Conservation (phyloP, 2,329 filamentous ascomycete species). For the Xylariaceae sp. region DNA sequence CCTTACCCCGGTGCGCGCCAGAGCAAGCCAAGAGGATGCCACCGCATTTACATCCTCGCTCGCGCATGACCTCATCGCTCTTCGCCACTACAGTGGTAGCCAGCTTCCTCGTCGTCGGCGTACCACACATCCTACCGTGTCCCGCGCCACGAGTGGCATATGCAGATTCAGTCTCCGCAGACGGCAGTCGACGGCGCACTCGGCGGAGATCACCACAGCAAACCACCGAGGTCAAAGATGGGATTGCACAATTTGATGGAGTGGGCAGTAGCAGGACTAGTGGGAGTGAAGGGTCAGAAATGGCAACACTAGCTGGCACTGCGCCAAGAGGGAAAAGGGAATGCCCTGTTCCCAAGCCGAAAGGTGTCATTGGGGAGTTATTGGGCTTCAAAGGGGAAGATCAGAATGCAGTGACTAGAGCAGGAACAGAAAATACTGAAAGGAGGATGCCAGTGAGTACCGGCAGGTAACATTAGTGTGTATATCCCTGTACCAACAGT, state of each 20-base stretch:
- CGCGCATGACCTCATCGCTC: constrained; percentile 88
- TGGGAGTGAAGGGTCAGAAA: not conserved
- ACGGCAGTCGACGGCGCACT: constrained; percentile 27
- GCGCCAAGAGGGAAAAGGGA: constrained; percentile 63
- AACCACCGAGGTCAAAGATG: constrained; percentile 49
- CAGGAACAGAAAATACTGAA: not conserved
- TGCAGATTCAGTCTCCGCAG: constrained; percentile 66
- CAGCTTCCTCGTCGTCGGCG: constrained; percentile 88
- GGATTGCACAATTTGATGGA: constrained; percentile 53
- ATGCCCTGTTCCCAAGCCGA: constrained; percentile 91
- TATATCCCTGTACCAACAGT: constrained; percentile 12
- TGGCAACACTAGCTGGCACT: constrained; percentile 13
- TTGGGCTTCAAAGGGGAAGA: constrained; percentile 66
- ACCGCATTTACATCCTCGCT: constrained; percentile 90
- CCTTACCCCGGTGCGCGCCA: constrained; percentile 7
- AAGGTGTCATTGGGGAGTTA: constrained; percentile 76
- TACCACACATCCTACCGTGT: constrained; percentile 91
- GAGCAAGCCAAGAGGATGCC: constrained; percentile 61
- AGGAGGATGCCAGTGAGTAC: constrained; percentile 5
- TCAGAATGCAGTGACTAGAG: not conserved
- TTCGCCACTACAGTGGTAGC: constrained; percentile 92
- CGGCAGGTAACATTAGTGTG: constrained; percentile 11
- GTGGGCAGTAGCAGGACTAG: constrained; percentile 19
- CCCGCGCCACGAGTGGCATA: constrained; percentile 78
- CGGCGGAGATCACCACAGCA: constrained; percentile 41